These are phyloP conservation scores for Candida morakotiae DNA, from an alignment of 805 yeast genomes.

Conservation along the genomic window DNA sequence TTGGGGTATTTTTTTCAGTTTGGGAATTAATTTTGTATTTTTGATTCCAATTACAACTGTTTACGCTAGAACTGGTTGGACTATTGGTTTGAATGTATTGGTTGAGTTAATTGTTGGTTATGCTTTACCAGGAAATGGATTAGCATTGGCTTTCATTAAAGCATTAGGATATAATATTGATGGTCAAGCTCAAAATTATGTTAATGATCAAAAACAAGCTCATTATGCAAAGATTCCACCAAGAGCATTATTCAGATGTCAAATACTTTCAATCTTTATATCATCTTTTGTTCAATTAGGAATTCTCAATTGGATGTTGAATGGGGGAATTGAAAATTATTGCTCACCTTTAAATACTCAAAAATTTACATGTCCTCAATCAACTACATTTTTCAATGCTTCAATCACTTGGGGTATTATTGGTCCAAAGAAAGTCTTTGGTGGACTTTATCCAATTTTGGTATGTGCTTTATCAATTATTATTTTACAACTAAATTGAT, in stretches of 20 bases:
- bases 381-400: constrained; percentile 40
- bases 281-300: constrained; percentile 20
- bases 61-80: constrained; percentile 44
- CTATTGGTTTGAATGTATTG: constrained; percentile 47
- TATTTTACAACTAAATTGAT: neutral
- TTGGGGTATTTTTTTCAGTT: constrained; percentile 55
- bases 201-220: constrained; percentile 26
- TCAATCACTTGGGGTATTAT: constrained; percentile 48
- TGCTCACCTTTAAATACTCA: constrained; percentile 18
- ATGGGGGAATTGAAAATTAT: constrained; percentile 17
- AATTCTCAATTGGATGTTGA: constrained; percentile 17
- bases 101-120: constrained; percentile 46
- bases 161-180: constrained; percentile 25
- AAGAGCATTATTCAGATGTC: constrained; percentile 33
- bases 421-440: constrained; percentile 53
- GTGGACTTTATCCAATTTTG: constrained; percentile 44
- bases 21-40: constrained; percentile 48
- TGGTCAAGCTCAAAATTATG: constrained; percentile 26
- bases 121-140: constrained; percentile 22
- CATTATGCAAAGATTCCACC: constrained; percentile 41
- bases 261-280: constrained; percentile 20
- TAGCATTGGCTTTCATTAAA: constrained; percentile 19
- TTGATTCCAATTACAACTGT: constrained; percentile 48
- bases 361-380: constrained; percentile 21
- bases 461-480: neutral